A percentile compares a stretch with the other conserved stretches of the same genome.
Conservation (phyloP, 2,329 filamentous ascomycete species). For the Exophiala mesophila region DNA sequence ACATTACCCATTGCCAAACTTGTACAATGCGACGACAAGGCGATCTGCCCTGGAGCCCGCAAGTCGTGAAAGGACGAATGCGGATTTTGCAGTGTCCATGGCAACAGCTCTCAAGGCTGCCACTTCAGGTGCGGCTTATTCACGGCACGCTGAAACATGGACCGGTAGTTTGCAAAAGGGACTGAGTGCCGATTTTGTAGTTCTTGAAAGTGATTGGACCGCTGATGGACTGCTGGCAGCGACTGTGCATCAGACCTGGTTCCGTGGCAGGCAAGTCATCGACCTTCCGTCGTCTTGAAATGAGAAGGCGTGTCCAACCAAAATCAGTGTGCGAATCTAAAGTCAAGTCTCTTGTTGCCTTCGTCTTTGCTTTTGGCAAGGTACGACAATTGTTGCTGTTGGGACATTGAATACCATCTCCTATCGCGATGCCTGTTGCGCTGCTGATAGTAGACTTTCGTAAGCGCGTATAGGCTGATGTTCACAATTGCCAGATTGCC, state of each 20-base stretch:
- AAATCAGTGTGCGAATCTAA: slow-evolving; percentile 29
- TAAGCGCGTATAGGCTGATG: slow-evolving; percentile 28
- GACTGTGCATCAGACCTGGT: slow-evolving; percentile 42
- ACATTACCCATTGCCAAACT: slow-evolving; percentile 40
- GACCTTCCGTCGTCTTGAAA: too few species aligned
- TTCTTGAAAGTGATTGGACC: slow-evolving; percentile 35
- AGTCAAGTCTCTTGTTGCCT: slow-evolving; percentile 42
- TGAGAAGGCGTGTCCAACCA: not conserved
- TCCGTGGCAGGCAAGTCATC: slow-evolving; percentile 35
- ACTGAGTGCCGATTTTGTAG: slow-evolving; percentile 40
- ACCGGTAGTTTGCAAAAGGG: slow-evolving; percentile 38
- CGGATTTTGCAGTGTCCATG: slow-evolving; percentile 38
- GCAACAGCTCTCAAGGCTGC: slow-evolving; percentile 40
- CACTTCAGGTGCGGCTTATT: slow-evolving; percentile 43
- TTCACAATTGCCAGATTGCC: slow-evolving; percentile 38
- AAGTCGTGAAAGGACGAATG: slow-evolving; percentile 36
- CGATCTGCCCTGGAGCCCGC: slow-evolving; percentile 39
- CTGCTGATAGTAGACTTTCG: slow-evolving; percentile 32
- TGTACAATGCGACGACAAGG: slow-evolving; percentile 47
- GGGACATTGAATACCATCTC: slow-evolving; percentile 41
- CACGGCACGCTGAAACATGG: slow-evolving; percentile 41
- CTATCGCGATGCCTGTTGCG: slow-evolving; percentile 29
- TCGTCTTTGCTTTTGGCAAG: slow-evolving; percentile 40
- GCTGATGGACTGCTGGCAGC: slow-evolving; percentile 38
- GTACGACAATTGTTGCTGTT: slow-evolving; percentile 42